phyloP scores from a whole-genome alignment of 2,329 filamentous ascomycete genomes.

The Sporothrix curviconia region DNA sequence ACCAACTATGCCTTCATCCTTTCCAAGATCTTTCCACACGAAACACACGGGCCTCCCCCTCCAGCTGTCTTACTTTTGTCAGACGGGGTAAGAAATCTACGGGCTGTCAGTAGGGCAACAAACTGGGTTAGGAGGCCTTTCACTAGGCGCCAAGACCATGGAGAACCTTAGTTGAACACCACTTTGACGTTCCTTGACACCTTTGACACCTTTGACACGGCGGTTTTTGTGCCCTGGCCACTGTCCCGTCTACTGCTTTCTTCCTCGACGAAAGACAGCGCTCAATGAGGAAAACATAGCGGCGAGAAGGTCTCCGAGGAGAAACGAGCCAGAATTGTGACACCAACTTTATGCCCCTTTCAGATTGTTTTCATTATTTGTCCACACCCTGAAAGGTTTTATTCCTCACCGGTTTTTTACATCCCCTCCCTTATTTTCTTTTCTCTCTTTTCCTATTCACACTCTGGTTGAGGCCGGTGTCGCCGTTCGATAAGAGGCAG shows the following conservation, averaged over 20 bases:
- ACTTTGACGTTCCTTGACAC: too few species aligned
- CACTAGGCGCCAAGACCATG: slow-evolving; percentile 2
- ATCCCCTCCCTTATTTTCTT: background rate
- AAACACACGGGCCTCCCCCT: background rate
- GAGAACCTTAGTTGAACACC: slow-evolving; percentile 3
- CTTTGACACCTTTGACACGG: slow-evolving; percentile 3
- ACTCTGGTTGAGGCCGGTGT: background rate
- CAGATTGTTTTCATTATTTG: too few species aligned
- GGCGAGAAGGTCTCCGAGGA: background rate
- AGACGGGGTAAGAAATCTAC: slow-evolving; percentile 3
- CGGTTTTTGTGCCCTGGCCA: background rate
- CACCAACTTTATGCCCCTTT: too few species aligned
- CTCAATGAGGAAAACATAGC: background rate
- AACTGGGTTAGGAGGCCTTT: background rate
- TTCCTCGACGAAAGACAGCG: too few species aligned
- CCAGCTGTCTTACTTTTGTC: background rate
- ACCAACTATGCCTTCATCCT: background rate
- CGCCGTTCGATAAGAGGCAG: background rate
- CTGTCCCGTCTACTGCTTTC: too few species aligned
- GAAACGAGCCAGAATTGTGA: background rate
- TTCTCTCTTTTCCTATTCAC: background rate
- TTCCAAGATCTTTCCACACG: background rate
- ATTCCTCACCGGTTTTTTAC: background rate
- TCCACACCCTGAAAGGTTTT: background rate
- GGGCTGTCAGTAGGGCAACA: background rate